These are phyloP conservation scores for Tripterygium wilfordii DNA, from an alignment of 177 flowering plant genomes.

Conservation along the genomic window DNA sequence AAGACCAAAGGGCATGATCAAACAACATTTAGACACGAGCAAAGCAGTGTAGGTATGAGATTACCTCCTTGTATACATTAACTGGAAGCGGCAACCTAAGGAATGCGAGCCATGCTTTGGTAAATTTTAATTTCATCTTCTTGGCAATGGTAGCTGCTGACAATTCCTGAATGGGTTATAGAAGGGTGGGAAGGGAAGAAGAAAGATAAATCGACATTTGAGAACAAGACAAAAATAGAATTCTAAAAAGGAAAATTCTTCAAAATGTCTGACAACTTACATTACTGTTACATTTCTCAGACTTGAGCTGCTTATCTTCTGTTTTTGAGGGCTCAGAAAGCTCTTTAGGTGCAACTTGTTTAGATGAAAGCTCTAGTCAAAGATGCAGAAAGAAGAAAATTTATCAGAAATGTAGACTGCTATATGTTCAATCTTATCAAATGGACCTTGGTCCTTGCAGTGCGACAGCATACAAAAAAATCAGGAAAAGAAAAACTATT, in stretches of 20 bases:
- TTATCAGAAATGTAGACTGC: background rate
- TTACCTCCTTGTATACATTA: conserved; percentile 93
- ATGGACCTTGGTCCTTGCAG: too few relatives aligned
- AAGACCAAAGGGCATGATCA: background rate
- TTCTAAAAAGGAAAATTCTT: background rate
- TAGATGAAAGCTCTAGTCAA: conserved; percentile 25
- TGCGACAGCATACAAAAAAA: too few relatives aligned
- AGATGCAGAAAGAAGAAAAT: background rate
- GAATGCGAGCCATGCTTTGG: conserved; percentile 86
- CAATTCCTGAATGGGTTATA: conserved; percentile 27
- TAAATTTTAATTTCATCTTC: conserved; percentile 71
- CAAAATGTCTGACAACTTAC: conserved; percentile 24
- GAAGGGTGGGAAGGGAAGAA: background rate
- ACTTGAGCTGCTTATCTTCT: conserved; percentile 18
- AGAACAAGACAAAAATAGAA: background rate
- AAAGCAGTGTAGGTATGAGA: conserved; percentile 3
- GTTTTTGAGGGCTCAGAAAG: conserved; percentile 10
- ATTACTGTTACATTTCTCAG: conserved; percentile 22
- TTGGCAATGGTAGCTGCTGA: conserved; percentile 38
- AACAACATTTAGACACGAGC: too few relatives aligned
- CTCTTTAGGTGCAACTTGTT: conserved; percentile 20
- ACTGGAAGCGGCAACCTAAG: conserved; percentile 80
- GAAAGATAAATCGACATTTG: background rate
- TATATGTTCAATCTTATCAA: too few relatives aligned
- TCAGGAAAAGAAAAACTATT: too few relatives aligned